These are phyloP conservation scores for Lipomyces yamadae DNA, from an alignment of 805 yeast genomes.

Conservation along the genomic window DNA sequence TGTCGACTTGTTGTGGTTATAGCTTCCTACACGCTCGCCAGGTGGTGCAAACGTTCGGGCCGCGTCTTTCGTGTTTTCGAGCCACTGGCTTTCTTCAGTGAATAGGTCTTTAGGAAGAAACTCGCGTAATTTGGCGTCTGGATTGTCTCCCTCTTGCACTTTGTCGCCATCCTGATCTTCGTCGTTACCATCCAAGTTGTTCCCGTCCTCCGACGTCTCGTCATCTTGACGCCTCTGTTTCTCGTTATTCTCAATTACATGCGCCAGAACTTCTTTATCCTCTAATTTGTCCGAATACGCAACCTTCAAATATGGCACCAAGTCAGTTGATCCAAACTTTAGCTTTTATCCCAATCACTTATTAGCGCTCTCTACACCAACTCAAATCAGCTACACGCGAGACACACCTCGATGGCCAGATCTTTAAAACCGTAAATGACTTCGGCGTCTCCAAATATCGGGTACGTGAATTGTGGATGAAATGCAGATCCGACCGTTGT, in stretches of 20 bases:
- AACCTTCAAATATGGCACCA: conserved; percentile 72
- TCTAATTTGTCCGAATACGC: conserved; percentile 58
- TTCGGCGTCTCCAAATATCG: conserved; percentile 91
- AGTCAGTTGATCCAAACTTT: conserved; percentile 75
- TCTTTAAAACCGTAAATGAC: conserved; percentile 82
- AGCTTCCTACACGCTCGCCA: conserved; percentile 44
- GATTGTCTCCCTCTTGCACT: conserved; percentile 48
- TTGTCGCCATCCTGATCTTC: conserved; percentile 11
- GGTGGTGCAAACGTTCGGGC: conserved; percentile 33
- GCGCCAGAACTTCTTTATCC: conserved; percentile 21
- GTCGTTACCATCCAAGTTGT: conserved; percentile 27
- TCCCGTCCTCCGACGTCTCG: conserved; percentile 19
- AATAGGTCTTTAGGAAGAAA: conserved; percentile 65
- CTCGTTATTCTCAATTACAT: conserved; percentile 20
- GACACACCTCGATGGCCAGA: conserved; percentile 58
- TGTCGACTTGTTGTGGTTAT: conserved; percentile 47
- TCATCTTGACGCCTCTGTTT: conserved; percentile 12
- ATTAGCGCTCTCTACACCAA: not conserved
- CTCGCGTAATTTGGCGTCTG: conserved; percentile 57
- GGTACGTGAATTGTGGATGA: conserved; percentile 83
- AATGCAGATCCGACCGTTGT: conserved; percentile 49
- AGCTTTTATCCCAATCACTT: conserved; percentile 36
- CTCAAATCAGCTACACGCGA: not conserved
- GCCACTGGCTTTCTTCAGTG: conserved; percentile 72
- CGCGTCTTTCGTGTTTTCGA: conserved; percentile 9